Conservation (phyloP, 305 asterid genomes). For the Fraxinus sp. region DNA sequence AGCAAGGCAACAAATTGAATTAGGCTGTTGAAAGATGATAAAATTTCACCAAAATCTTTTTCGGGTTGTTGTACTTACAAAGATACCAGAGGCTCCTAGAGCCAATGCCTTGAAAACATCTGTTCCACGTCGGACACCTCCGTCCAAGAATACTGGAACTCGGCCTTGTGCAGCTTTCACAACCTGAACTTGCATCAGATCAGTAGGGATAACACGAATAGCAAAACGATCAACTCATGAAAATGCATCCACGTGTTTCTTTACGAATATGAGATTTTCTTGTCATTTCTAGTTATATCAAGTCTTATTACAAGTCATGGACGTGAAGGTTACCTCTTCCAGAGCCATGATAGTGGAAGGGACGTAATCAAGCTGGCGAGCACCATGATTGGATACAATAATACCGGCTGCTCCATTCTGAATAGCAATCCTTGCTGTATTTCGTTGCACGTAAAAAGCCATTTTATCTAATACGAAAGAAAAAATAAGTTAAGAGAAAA, state of each 20-base stretch:
- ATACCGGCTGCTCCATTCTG: conserved; percentile 85
- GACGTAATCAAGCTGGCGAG: conserved; percentile 93
- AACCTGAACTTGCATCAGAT: conserved; percentile 44
- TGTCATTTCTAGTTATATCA: not conserved
- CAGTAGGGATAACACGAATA: not conserved
- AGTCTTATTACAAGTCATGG: not conserved
- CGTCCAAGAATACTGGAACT: conserved; percentile 90
- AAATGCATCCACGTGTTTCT: not conserved
- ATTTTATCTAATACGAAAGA: not conserved
- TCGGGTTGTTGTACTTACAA: conserved; percentile 47
- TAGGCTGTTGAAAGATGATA: not conserved
- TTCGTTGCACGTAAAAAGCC: conserved; percentile 9
- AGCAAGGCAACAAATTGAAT: not conserved
- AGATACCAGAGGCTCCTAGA: conserved; percentile 87
- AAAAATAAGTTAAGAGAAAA: not conserved
- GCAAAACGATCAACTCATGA: not conserved
- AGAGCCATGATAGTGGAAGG: conserved; percentile 82
- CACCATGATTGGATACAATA: conserved; percentile 91
- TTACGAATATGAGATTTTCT: not conserved
- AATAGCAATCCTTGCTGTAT: conserved; percentile 72
- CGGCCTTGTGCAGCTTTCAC: conserved; percentile 94
- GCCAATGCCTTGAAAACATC: conserved; percentile 94
- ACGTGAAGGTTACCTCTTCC: conserved; percentile 60
- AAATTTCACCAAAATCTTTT: not conserved
- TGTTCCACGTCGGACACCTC: conserved; percentile 91